These are phyloP conservation scores for Lumnitzera racemosa DNA, from an alignment of 345 rosid species.

Conservation along the genomic window DNA sequence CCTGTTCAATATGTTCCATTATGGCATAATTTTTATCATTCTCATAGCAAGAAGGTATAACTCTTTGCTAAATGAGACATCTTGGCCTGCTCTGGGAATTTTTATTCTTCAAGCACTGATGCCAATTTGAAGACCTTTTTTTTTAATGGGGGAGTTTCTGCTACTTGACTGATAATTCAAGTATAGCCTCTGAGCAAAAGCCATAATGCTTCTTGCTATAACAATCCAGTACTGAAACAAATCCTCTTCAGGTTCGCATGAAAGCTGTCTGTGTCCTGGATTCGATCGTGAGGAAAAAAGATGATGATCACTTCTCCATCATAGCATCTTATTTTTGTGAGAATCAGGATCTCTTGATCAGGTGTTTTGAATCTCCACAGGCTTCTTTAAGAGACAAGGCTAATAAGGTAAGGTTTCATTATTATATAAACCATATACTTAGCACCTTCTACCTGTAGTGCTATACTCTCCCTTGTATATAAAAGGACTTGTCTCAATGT, in stretches of 20 bases:
- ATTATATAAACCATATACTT: neutral
- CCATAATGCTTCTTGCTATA: neutral
- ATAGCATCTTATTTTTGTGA: slow-evolving; percentile 66
- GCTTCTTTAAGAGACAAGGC: slow-evolving; percentile 85
- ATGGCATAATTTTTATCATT: too few relatives aligned
- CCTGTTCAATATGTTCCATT: too few relatives aligned
- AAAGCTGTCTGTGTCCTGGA: slow-evolving; percentile 91
- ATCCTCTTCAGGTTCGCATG: slow-evolving; percentile 67
- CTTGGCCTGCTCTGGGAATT: too few relatives aligned
- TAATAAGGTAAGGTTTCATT: slow-evolving; percentile 41
- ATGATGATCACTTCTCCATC: slow-evolving; percentile 54
- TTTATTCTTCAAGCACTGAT: too few relatives aligned
- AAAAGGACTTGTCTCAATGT: too few relatives aligned
- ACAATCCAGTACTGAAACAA: neutral
- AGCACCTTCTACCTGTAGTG: too few relatives aligned
- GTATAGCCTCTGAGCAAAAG: neutral
- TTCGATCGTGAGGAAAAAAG: slow-evolving; percentile 74
- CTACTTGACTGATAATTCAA: neutral
- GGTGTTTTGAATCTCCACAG: slow-evolving; percentile 86
- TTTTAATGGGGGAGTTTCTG: too few relatives aligned
- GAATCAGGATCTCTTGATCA: slow-evolving; percentile 52
- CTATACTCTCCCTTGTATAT: too few relatives aligned
- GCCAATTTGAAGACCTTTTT: too few relatives aligned
- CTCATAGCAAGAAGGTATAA: too few relatives aligned
- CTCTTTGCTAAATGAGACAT: too few relatives aligned